Base-by-base conservation (phyloP, 2,329 filamentous ascomycete genomes). In the Fusarium sulawesiense region DNA sequence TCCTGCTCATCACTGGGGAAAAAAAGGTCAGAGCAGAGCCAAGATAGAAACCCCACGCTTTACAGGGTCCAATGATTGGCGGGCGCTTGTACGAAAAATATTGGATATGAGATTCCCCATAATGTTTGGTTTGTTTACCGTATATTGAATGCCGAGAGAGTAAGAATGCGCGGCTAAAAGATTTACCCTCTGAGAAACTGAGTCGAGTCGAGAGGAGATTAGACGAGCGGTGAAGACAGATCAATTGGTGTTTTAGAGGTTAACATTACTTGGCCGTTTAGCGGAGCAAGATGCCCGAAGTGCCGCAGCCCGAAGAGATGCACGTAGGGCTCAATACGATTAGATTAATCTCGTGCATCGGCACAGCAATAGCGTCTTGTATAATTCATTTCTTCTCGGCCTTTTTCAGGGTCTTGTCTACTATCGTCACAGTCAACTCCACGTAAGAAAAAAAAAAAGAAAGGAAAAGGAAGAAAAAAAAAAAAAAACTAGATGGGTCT, bases 21-120 rank as follows among this genome's bases (percentile, higher is more conserved):
- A 45, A 45, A 30, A 32, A 42, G 18, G 41, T 41, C 50, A 45
- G 32, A 48, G 45, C 30, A 40, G 29, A 55, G 23, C 53, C 45
- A 53, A 56, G 40, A 42, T 59, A 34, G 23, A 53, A 40, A 53
- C 60, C 51, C 66, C 61, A 58, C 55, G 60, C 25, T 49, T 49
- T 32, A n/a, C 30, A 55, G 42, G 56, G 51, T 42, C 66, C 51
- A 70, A 58, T 71, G 56, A 53, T 50, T 68, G 40, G 55, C 16
- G 32, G 51, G 55, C 63, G 63, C 68, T 68, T 70, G 55, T 70
- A 47, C 47, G 37, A 60, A 54, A 49, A 47, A 48, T 55, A 27
- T 27, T 20, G 16, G 23, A 53, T 49, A 27, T 41, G 20, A 20
- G 23, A 12, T 14, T 34, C 49, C 18, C 47, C 30, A 51, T 27